Evolutionary conservation across 768 basidiomycete species (phyloP).

Genomic region (Termitomyces sp.): DNA sequence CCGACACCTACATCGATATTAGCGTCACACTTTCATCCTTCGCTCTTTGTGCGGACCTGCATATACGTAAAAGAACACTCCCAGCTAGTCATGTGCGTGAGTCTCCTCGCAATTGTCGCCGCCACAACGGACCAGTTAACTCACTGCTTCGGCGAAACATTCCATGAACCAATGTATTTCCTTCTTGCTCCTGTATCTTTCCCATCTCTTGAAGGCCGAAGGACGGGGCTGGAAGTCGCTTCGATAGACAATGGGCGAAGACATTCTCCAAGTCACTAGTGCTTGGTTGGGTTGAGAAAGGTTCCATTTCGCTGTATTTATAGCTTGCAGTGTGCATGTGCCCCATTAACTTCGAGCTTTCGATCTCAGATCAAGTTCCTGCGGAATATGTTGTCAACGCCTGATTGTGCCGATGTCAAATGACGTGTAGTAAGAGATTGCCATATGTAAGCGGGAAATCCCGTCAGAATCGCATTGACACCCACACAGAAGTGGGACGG

Average conservation of each 20-base stretch:
- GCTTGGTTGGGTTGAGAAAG: background rate
- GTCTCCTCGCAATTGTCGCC: background rate
- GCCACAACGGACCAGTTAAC: conserved; percentile 1
- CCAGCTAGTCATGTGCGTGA: conserved; percentile 32
- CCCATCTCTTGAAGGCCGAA: conserved; percentile 41
- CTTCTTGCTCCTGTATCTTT: conserved; percentile 35
- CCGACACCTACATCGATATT: conserved; percentile 38
- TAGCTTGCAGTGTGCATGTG: background rate
- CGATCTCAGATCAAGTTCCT: background rate
- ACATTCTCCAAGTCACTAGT: background rate
- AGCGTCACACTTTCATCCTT: background rate
- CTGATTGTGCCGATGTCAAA: conserved; percentile 5
- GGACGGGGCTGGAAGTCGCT: conserved; percentile 36
- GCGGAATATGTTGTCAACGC: background rate
- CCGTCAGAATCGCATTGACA: background rate
- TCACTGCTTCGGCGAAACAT: conserved; percentile 57
- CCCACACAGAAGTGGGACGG: background rate
- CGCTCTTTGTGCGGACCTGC: conserved; percentile 30
- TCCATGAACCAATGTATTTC: conserved; percentile 50
- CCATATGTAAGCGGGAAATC: background rate
- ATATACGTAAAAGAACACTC: conserved; percentile 58
- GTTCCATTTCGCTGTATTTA: background rate
- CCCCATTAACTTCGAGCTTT: background rate
- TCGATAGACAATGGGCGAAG: conserved; percentile 28
- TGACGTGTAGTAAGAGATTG: background rate